Conservation (phyloP, 495 filamentous ascomycete genomes). For the Penicillium crystallinum region DNA sequence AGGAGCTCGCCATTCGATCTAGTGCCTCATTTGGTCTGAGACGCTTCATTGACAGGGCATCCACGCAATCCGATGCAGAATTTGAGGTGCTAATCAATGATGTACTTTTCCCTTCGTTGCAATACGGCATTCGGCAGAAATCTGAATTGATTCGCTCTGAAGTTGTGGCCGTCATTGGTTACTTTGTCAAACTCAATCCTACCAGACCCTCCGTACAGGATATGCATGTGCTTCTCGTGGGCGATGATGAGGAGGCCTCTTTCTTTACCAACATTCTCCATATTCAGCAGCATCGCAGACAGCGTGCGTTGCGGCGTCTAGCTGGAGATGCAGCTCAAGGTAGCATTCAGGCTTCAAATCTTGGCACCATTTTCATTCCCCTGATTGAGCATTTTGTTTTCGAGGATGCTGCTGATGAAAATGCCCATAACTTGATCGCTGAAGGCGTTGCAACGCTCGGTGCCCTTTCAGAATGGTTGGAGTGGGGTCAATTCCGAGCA, state of each 20-base stretch:
- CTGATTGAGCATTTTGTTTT: slow-evolving; percentile 93
- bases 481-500: slow-evolving; percentile 87
- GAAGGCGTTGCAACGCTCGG: slow-evolving; percentile 75
- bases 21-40: slow-evolving; percentile 78
- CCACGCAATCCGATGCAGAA: slow-evolving; percentile 27
- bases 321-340: slow-evolving; percentile 58
- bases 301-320: slow-evolving; percentile 74
- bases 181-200: slow-evolving; percentile 66
- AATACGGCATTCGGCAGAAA: slow-evolving; percentile 63
- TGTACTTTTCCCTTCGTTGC: slow-evolving; percentile 69
- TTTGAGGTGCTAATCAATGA: slow-evolving; percentile 52
- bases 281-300: slow-evolving; percentile 82
- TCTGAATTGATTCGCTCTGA: slow-evolving; percentile 84
- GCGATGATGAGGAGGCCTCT: slow-evolving; percentile 79
- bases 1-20: slow-evolving; percentile 80
- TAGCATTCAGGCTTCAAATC: slow-evolving; percentile 63
- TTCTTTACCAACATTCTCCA: slow-evolving; percentile 93
- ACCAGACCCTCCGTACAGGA: slow-evolving; percentile 65
- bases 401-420: slow-evolving; percentile 66
- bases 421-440: slow-evolving; percentile 76
- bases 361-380: slow-evolving; percentile 83
- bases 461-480: slow-evolving; percentile 64
- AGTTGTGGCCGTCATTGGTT: slow-evolving; percentile 69
- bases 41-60: slow-evolving; percentile 65
- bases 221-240: slow-evolving; percentile 65